Evolutionary conservation across 2,329 filamentous ascomycete genomes (phyloP).

Genomic region (Cladorrhinum sp.): DNA sequence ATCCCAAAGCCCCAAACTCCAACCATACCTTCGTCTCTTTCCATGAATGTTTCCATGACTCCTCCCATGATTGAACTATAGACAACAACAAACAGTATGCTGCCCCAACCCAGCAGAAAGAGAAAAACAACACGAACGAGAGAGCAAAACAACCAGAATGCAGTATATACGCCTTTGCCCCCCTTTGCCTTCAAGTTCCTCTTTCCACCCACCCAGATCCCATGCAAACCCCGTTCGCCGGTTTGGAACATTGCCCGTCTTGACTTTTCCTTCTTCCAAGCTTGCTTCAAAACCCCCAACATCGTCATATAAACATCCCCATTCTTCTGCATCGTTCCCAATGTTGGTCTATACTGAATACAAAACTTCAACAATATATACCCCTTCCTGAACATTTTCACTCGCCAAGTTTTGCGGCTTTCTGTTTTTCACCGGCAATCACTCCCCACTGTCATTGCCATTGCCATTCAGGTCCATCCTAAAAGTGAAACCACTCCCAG

Average conservation of each 20-base stretch:
- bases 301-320: not conserved
- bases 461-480: not conserved
- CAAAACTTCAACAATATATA: not conserved
- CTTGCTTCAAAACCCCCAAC: not conserved
- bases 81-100: no score
- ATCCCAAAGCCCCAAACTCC: not conserved
- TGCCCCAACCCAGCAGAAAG: no score
- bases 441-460: not conserved
- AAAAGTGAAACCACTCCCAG: not conserved
- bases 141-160: not conserved
- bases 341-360: not conserved
- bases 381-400: not conserved
- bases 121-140: not conserved
- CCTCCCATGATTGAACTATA: no score
- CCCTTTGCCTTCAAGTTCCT: no score
- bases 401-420: not conserved
- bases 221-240: no score
- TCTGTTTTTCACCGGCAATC: not conserved
- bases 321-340: not conserved
- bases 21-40: not conserved
- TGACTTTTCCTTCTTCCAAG: not conserved
- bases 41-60: not conserved
- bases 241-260: no score
- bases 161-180: not conserved
- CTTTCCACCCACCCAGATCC: not conserved